Percentiles rank a stretch among this genome's conserved stretches.
phyloP scores from a whole-genome alignment of 768 basidiomycete genomes.

The Omphalotus guepiniiformis region DNA sequence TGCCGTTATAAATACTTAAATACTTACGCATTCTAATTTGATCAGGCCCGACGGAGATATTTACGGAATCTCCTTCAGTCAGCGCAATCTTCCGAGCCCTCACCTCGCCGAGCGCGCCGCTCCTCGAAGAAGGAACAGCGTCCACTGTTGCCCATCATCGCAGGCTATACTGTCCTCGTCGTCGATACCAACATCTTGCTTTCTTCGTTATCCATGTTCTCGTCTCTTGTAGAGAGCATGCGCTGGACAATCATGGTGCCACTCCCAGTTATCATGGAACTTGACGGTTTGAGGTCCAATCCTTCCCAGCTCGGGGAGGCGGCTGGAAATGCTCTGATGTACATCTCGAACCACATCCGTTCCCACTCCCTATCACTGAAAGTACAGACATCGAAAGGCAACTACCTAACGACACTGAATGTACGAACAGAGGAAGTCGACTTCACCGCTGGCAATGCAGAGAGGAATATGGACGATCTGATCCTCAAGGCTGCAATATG shows the following conservation, averaged over 20 bases:
- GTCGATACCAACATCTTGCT: conserved; percentile 95
- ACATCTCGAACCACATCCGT: conserved; percentile 72
- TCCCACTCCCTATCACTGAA: conserved; percentile 77
- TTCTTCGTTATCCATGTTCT: conserved; percentile 70
- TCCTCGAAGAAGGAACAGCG: conserved; percentile 25
- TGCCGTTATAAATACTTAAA: conserved; percentile 10
- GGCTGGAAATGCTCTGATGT: conserved; percentile 68
- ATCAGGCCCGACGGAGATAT: conserved; percentile 69
- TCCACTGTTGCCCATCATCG: conserved; percentile 52
- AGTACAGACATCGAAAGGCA: conserved; percentile 92
- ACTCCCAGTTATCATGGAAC: conserved; percentile 93
- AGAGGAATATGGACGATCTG: conserved; percentile 90
- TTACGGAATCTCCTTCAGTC: conserved; percentile 63
- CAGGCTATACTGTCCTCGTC: conserved; percentile 88
- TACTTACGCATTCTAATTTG: conserved; percentile 13
- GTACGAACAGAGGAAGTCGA: conserved; percentile 85
- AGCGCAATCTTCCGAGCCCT: conserved; percentile 27
- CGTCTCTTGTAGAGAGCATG: conserved; percentile 71
- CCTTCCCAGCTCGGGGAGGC: conserved; percentile 62
- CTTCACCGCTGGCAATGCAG: conserved; percentile 40
- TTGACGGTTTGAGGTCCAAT: conserved; percentile 82
- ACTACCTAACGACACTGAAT: conserved; percentile 80
- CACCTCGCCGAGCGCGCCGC: conserved; percentile 15
- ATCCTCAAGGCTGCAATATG: conserved; percentile 90
- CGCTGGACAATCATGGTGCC: conserved; percentile 90